Evolutionary conservation across 1,284 basidiomycete genomes (phyloP).

Genomic region (Trichosporon coremiiforme): DNA sequence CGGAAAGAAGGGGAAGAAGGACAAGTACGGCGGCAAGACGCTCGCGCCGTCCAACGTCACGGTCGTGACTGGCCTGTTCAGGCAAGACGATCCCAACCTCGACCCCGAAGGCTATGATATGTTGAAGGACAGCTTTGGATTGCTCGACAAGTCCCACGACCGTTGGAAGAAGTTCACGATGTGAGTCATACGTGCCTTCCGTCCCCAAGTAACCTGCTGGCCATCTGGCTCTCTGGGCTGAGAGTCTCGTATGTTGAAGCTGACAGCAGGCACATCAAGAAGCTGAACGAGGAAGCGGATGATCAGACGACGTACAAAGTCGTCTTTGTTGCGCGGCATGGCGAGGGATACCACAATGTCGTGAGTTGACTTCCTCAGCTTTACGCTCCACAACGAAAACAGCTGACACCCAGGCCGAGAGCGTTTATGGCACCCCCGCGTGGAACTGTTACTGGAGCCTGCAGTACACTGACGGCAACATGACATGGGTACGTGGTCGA

Average conservation of each 20-base stretch:
- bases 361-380: conserved; percentile 8
- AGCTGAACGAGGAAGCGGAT: conserved; percentile 41
- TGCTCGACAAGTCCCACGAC: conserved; percentile 41
- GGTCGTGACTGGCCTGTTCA: conserved; percentile 35
- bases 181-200: conserved; percentile 19
- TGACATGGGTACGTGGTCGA: conserved; percentile 36
- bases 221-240: background rate
- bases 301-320: conserved; percentile 49
- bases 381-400: no score
- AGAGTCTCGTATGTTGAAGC: background rate
- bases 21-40: conserved; percentile 29
- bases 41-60: conserved; percentile 37
- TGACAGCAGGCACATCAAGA: conserved; percentile 32
- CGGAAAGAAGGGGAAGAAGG: background rate
- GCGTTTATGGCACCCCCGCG: conserved; percentile 45
- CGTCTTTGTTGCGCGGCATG: conserved; percentile 54
- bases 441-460: conserved; percentile 49
- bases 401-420: conserved; percentile 38
- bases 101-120: conserved; percentile 38
- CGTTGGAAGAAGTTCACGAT: conserved; percentile 35
- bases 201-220: no score
- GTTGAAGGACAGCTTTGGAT: conserved; percentile 43
- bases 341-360: conserved; percentile 49
- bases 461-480: conserved; percentile 40
- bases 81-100: conserved; percentile 33